phyloP scores from a whole-genome alignment of 2,329 filamentous ascomycete genomes.

The Thielaviopsis euricoi region DNA sequence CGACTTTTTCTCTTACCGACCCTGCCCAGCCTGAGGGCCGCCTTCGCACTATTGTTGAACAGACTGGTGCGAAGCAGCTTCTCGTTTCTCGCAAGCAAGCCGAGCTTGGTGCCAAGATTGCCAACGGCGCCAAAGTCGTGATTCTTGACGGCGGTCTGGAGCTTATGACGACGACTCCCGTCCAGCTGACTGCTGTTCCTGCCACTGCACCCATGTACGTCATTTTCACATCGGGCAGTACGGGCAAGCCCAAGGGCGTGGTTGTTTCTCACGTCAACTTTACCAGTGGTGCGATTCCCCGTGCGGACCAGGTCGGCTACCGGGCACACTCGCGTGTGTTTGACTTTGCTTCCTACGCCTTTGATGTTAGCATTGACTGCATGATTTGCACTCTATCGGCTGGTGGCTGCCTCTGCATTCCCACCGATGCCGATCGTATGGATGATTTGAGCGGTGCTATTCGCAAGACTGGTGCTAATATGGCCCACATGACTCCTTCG shows the following conservation, averaged over 20 bases:
- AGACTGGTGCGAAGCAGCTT: slow-evolving; percentile 24
- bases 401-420: slow-evolving; percentile 35
- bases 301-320: slow-evolving; percentile 27
- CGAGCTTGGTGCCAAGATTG: slow-evolving; percentile 22
- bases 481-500: slow-evolving; percentile 34
- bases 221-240: slow-evolving; percentile 50
- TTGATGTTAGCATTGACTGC: slow-evolving; percentile 37
- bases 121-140: slow-evolving; percentile 12
- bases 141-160: slow-evolving; percentile 4
- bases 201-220: slow-evolving; percentile 31
- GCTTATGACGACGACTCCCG: background rate
- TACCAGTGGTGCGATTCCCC: slow-evolving; percentile 27
- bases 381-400: slow-evolving; percentile 35
- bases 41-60: slow-evolving; percentile 27
- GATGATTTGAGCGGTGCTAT: slow-evolving; percentile 32
- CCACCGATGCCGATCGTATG: slow-evolving; percentile 35
- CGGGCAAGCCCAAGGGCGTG: slow-evolving; percentile 47
- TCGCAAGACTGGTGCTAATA: slow-evolving; percentile 27
- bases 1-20: slow-evolving; percentile 30
- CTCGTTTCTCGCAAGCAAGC: slow-evolving; percentile 25
- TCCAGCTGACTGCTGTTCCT: slow-evolving; percentile 23
- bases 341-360: slow-evolving; percentile 35
- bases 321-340: slow-evolving; percentile 25
- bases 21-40: slow-evolving; percentile 29
- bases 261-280: slow-evolving; percentile 33